Conservation (phyloP, 1,139 yeast species). For the Wickerhamomyces sp. region DNA sequence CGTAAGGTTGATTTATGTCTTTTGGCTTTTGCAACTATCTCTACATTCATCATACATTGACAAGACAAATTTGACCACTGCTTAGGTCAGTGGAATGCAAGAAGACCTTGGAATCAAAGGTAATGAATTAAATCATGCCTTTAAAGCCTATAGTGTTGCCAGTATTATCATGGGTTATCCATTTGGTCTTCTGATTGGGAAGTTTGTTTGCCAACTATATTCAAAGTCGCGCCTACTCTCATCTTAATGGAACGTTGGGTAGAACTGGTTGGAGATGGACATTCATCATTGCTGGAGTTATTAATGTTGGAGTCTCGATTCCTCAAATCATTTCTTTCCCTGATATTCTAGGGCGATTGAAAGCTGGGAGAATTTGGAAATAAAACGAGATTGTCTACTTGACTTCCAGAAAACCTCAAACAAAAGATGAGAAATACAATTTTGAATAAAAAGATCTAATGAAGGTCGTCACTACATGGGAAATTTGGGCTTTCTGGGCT, state of each 20-base stretch:
- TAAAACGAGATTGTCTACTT: constrained; percentile 13
- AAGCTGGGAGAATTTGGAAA: constrained; percentile 9
- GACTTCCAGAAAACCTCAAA: constrained; percentile 10
- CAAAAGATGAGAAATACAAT: constrained; percentile 2
- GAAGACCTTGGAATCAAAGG: constrained; percentile 39
- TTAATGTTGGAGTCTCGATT: constrained; percentile 20
- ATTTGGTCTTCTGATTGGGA: constrained; percentile 31
- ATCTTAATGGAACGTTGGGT: constrained; percentile 49
- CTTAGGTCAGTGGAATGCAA: constrained; percentile 44
- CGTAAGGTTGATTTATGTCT: constrained; percentile 28
- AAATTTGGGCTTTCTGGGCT: background rate
- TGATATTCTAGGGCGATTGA: constrained; percentile 13
- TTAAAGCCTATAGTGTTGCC: constrained; percentile 21
- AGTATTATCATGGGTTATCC: constrained; percentile 16
- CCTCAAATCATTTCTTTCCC: constrained; percentile 16
- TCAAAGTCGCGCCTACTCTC: constrained; percentile 48
- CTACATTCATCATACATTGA: constrained; percentile 31
- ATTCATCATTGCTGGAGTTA: constrained; percentile 64
- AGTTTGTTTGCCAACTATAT: constrained; percentile 48
- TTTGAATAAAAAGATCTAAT: constrained; percentile 10
- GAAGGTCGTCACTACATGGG: background rate
- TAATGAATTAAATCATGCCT: constrained; percentile 27
- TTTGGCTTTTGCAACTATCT: constrained; percentile 26
- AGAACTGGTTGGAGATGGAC: constrained; percentile 76
- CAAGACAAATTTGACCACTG: constrained; percentile 31